These are phyloP conservation scores for Hypoxylon sp. DNA, from an alignment of 2,329 filamentous ascomycete species.

Conservation along the genomic window DNA sequence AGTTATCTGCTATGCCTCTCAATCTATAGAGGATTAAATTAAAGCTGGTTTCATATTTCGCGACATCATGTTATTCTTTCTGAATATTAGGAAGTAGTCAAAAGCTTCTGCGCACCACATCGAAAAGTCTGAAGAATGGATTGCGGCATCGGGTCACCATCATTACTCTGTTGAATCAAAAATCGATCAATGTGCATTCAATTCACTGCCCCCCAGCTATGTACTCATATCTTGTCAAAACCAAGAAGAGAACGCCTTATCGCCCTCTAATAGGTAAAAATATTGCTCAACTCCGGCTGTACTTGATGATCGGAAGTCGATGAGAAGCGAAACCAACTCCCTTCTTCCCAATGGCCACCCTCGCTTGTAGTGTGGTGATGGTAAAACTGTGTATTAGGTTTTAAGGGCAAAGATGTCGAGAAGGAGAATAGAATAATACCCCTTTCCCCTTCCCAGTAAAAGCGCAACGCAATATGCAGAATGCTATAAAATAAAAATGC, in stretches of 20 bases:
- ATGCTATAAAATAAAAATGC: conserved; percentile 46
- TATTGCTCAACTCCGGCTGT: conserved; percentile 37
- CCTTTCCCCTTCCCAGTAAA: conserved; percentile 23
- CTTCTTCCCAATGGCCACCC: conserved; percentile 7
- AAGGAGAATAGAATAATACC: conserved; percentile 21
- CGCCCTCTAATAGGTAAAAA: conserved; percentile 25
- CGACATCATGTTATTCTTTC: not conserved
- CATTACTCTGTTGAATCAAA: not conserved
- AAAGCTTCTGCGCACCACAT: not conserved
- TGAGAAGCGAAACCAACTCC: conserved; percentile 40
- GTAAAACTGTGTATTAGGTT: conserved; percentile 31
- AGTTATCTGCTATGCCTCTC: not conserved
- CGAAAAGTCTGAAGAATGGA: not conserved
- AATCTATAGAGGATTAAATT: not conserved
- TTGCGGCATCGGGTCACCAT: not conserved
- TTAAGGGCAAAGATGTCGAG: conserved; percentile 24
- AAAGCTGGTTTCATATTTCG: not conserved
- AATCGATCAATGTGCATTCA: conserved; percentile 28
- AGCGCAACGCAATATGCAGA: conserved; percentile 38
- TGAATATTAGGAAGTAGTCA: not conserved
- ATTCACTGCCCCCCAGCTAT: conserved; percentile 39
- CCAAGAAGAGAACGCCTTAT: conserved; percentile 29
- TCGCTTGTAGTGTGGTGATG: conserved; percentile 16
- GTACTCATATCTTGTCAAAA: conserved; percentile 33
- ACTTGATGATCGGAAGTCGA: conserved; percentile 31